Evolutionary conservation across 805 yeast genomes (phyloP), one percentile per base, ranked within the genome.

Genomic region (Blastobotrys terrestris): DNA sequence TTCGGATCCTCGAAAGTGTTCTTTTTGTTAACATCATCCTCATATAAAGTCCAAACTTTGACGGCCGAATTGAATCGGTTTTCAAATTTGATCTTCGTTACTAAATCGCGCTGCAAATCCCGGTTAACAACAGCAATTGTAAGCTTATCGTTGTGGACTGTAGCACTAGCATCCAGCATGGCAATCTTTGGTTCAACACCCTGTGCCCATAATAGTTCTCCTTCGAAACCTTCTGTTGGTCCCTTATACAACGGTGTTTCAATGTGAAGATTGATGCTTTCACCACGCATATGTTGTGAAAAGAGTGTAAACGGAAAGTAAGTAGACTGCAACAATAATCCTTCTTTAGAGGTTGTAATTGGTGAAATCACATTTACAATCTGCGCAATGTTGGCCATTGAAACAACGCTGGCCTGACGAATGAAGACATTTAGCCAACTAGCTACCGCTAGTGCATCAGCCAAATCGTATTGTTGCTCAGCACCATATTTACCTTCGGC

Each of bases 291-390:
- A 48, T 65, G 62, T 15, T 65, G 60, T 11, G 67, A 61, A 44
- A 67, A 68, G 39, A 68, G 56, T 53, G 46, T 48, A 26, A 66
- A 52, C 14, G 71, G 67, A 49, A 60, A 55, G 51, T 67, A 68
- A 4, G 64, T 67, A 1, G 71, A 62, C 57, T 68, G 72, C 48
- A 65, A 51, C 50, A 65, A 65, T 31, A 64, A 16, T 2, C 63
- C 60, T 1, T 56, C 47, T 14, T 56, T 54, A 22, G 60, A 60
- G 15, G 72, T 63, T 69, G 65, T 63, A 26, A 68, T 63, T n/a
- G 72, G 72, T 2, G 72, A 69, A 55, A 68, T 68, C 15, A 67
- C 71, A 49, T 68, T 68, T 22, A 68, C 72, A 20, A 62, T 55
- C 53, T 68, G 72, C 4, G 72, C 72, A 47, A 67, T 64, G 49